Evolutionary conservation across 192 early-diverging fungal genomes (phyloP).

Genomic region (Thamnidium elegans): DNA sequence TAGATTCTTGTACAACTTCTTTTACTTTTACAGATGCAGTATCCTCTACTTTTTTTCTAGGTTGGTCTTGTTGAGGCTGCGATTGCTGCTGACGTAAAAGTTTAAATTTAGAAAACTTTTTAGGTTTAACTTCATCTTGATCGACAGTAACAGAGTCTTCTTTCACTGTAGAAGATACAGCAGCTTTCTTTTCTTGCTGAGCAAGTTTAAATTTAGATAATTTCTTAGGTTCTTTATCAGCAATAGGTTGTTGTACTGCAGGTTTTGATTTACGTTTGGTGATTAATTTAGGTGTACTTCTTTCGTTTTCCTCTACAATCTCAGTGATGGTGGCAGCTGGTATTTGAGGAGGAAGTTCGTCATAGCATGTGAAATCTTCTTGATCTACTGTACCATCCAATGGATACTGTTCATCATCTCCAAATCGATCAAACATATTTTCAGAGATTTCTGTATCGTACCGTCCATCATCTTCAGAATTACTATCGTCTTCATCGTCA

Average conservation of each 20-base stretch:
- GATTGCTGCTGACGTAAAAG: constrained; percentile 19
- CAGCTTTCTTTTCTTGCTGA: no score
- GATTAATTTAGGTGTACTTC: constrained; percentile 5
- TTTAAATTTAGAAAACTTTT: constrained; percentile 30
- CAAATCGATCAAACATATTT: constrained; percentile 35
- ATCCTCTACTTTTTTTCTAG: neutral
- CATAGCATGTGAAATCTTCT: constrained; percentile 31
- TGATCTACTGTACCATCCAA: constrained; percentile 29
- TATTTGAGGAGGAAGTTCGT: neutral
- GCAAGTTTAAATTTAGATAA: constrained; percentile 14
- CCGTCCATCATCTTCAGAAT: constrained; percentile 40
- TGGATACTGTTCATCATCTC: constrained; percentile 44
- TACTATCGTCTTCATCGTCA: constrained; percentile 21
- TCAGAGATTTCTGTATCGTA: constrained; percentile 40
- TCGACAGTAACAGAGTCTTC: no score
- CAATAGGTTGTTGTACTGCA: neutral
- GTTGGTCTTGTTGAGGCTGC: neutral
- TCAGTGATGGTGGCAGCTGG: neutral
- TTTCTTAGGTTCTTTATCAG: constrained; percentile 1
- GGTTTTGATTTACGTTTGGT: neutral
- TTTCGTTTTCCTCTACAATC: constrained; percentile 2
- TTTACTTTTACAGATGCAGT: constrained; percentile 15
- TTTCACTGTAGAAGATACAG: no score
- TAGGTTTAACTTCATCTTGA: constrained; percentile 17
- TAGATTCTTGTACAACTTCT: constrained; percentile 24